These are phyloP conservation scores for Kalmusia sp. DNA, from an alignment of 2,329 filamentous ascomycete species.

Conservation along the genomic window DNA sequence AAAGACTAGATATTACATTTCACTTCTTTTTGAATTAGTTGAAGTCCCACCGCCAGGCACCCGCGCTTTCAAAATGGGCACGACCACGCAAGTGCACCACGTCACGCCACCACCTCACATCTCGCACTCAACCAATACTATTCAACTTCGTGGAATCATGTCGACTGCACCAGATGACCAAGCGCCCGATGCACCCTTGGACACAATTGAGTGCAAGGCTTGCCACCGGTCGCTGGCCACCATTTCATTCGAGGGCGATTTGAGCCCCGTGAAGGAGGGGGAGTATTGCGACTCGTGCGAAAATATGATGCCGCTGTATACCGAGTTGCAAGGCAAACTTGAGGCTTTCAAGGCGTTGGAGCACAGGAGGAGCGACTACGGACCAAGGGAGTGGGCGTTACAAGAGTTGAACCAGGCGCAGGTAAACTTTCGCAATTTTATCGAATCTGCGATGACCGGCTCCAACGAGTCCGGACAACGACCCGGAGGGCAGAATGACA, in stretches of 20 bases:
- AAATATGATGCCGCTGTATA: conserved; percentile 21
- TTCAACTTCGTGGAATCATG: background rate
- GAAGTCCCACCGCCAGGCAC: background rate
- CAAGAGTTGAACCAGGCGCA: conserved; percentile 20
- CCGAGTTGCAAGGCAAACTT: conserved; percentile 20
- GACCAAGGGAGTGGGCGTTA: conserved; percentile 20
- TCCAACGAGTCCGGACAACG: background rate
- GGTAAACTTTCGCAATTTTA: conserved; percentile 34
- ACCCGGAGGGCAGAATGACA: background rate
- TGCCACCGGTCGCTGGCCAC: conserved; percentile 17
- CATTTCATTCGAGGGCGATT: conserved; percentile 15
- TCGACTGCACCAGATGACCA: background rate
- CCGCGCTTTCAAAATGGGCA: conserved; percentile 1
- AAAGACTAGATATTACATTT: too few species aligned
- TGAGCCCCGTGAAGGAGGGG: background rate
- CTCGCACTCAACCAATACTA: background rate
- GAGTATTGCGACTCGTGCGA: conserved; percentile 25
- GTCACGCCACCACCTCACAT: background rate
- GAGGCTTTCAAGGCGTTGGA: conserved; percentile 17
- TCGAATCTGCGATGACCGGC: conserved; percentile 21
- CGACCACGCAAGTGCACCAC: background rate
- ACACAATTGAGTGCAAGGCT: conserved; percentile 12
- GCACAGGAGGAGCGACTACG: conserved; percentile 20
- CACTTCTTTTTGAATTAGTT: too few species aligned
- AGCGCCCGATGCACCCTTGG: background rate